A percentile compares a stretch with the other conserved stretches of the same genome.
Evolutionary conservation across 768 basidiomycete species (phyloP).

Genomic region (Boletus rex-veris): DNA sequence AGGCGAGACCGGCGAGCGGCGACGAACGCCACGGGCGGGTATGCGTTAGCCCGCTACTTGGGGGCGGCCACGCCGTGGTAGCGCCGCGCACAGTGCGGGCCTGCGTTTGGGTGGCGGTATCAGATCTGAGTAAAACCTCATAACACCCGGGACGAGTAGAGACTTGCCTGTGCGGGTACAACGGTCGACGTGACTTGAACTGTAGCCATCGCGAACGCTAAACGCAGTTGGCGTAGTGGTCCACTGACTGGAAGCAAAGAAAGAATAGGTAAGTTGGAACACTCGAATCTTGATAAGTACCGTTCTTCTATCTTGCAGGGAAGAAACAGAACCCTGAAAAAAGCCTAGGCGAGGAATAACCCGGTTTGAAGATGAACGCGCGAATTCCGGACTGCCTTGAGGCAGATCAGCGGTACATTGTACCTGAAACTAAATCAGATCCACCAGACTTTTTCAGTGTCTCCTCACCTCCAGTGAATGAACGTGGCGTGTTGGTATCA

Average conservation of each 20-base stretch:
- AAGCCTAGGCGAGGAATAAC: neutral
- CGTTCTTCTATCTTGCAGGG: constrained; percentile 9
- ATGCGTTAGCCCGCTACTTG: constrained; percentile 3
- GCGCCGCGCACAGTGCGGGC: constrained; percentile 18
- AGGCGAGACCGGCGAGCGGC: constrained; percentile 24
- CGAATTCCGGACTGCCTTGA: constrained; percentile 14
- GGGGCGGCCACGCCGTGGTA: constrained; percentile 3
- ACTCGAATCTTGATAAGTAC: neutral
- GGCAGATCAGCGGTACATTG: constrained; percentile 13
- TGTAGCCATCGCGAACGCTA: constrained; percentile 5
- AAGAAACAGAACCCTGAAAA: constrained; percentile 10
- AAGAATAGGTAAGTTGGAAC: neutral
- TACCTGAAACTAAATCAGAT: constrained; percentile 9
- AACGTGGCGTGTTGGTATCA: neutral
- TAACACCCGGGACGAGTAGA: neutral
- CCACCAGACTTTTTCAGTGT: neutral
- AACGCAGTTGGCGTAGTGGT: neutral
- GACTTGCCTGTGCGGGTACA: constrained; percentile 14
- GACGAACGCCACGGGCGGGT: constrained; percentile 32
- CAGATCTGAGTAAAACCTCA: neutral
- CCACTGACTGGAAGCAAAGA: neutral
- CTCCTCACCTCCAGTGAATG: neutral
- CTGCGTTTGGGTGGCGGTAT: neutral
- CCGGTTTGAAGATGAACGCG: constrained; percentile 18
- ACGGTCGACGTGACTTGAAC: neutral